phyloP scores from a whole-genome alignment of 345 rosid species.

The Citrus unshiu region DNA sequence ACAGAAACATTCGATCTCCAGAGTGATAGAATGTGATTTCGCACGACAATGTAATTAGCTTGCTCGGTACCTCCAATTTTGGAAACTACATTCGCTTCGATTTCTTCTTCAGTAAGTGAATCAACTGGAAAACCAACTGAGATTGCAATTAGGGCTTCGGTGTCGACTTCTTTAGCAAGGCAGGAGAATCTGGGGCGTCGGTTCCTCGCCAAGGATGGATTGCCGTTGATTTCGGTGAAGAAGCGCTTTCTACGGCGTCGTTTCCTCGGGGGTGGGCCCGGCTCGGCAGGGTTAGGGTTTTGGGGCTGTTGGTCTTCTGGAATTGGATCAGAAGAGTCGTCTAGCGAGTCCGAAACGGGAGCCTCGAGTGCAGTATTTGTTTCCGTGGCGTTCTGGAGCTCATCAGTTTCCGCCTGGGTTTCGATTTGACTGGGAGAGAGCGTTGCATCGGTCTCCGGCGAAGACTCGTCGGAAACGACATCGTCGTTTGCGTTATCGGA shows the following conservation, averaged over 20 bases:
- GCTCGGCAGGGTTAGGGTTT: slow-evolving; percentile 45
- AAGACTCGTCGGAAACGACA: slow-evolving; percentile 43
- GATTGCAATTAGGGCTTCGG: slow-evolving; percentile 75
- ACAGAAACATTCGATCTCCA: slow-evolving; percentile 83
- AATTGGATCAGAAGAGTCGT: slow-evolving; percentile 66
- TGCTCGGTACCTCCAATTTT: slow-evolving; percentile 77
- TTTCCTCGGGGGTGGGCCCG: slow-evolving; percentile 52
- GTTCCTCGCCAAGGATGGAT: slow-evolving; percentile 55
- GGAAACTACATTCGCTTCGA: slow-evolving; percentile 78
- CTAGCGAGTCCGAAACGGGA: slow-evolving; percentile 59
- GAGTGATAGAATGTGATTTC: slow-evolving; percentile 77
- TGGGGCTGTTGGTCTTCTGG: slow-evolving; percentile 42
- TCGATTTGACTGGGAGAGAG: slow-evolving; percentile 38
- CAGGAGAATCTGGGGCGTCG: slow-evolving; percentile 53
- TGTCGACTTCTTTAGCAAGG: slow-evolving; percentile 64
- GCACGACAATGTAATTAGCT: slow-evolving; percentile 66
- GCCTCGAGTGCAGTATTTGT: slow-evolving; percentile 32
- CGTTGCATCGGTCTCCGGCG: slow-evolving; percentile 48
- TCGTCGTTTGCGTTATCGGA: slow-evolving; percentile 39
- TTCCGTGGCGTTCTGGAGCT: slow-evolving; percentile 34
- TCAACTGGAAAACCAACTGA: slow-evolving; percentile 91
- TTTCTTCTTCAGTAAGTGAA: slow-evolving; percentile 93
- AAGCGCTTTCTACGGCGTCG: slow-evolving; percentile 83
- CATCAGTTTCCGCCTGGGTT: slow-evolving; percentile 35
- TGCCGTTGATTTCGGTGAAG: slow-evolving; percentile 81